Base-by-base conservation (phyloP, 2,329 filamentous ascomycete species). In the Neocatenulostroma microsporum region DNA sequence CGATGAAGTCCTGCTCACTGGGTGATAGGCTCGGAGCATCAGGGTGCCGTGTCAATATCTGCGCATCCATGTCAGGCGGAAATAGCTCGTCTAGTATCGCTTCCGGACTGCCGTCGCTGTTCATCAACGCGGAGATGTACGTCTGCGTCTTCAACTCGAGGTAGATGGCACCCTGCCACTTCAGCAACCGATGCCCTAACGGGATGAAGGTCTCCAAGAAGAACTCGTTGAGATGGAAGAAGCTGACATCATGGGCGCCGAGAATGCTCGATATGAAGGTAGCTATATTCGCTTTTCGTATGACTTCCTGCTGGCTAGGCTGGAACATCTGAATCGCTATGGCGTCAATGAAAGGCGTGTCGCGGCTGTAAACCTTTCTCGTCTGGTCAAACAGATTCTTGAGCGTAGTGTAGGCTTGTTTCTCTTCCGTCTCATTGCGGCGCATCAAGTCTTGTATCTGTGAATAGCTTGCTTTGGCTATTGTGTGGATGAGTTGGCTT, bases 141-240 rank as follows among this genome's bases (percentile, higher is more conserved):
- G 76, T 75, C 53, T 81, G 78, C 2, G 78, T 80, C 58, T 82
- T 82, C 13, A 82, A 59, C 43, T 80, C 76, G 11, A 81, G 64
- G 46, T 73, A 78, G 18, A 82, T 61, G 11, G 71, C 68, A 2
- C 73, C 74, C 48, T 79, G 75, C 42, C 70, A 73, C 47, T 77
- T 76, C 14, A 76, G 58, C 15, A 82, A 54, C 9, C 72, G 65
- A 24, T 67, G 68, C 17, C 74, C 73, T 37, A 76, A 69, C 1
- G 74, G 72, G 7, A 79, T 73, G 51, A 81, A 81, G 0, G 74
- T 75, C 29, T 79, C 71, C 17, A 81, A 62, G 50, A 81, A 81
- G 46, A 72, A 67, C 29, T 77, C 70, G 49, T 81, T 76, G 28
- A 81, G 58, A 44, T 80, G 73, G 32, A 71, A 73, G 47, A 81